phyloP scores from a whole-genome alignment of 2,329 filamentous ascomycete genomes.

The Trichoderma sp. region DNA sequence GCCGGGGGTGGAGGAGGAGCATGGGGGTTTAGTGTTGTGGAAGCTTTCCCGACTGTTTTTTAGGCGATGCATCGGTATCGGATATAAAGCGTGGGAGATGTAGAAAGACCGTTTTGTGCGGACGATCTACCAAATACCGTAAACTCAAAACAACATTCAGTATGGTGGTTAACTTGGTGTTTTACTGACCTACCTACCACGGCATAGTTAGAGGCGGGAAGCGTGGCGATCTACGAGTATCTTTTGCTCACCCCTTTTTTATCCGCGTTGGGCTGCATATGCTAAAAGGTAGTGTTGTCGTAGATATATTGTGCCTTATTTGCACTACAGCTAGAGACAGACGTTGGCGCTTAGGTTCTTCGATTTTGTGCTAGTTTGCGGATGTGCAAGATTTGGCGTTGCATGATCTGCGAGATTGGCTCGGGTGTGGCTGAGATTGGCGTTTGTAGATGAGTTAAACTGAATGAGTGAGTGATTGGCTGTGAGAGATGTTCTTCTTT shows the following conservation, averaged over 20 bases:
- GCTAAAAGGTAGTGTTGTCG: not conserved
- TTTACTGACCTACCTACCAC: not conserved
- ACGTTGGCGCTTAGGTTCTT: not conserved
- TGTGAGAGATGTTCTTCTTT: not conserved
- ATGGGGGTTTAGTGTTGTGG: not conserved
- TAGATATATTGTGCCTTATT: not conserved
- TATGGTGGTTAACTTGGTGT: not conserved
- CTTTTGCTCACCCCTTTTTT: not conserved
- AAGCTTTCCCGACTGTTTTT: no score
- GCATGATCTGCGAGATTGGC: not conserved
- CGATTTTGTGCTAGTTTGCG: not conserved
- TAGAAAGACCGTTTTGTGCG: not conserved
- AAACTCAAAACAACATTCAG: not conserved
- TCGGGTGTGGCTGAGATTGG: not conserved
- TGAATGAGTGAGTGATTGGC: not conserved
- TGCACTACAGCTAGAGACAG: not conserved
- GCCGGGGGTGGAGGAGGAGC: not conserved
- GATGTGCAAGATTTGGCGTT: not conserved
- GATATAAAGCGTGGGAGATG: not conserved
- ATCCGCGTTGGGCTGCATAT: not conserved
- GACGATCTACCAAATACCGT: not conserved
- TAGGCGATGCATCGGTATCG: not conserved
- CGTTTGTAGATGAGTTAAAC: not conserved
- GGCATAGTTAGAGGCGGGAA: not conserved
- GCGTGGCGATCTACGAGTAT: not conserved